These are phyloP conservation scores for Lizanozyma gosingica DNA, from an alignment of 1,139 yeast species.

Conservation along the genomic window DNA sequence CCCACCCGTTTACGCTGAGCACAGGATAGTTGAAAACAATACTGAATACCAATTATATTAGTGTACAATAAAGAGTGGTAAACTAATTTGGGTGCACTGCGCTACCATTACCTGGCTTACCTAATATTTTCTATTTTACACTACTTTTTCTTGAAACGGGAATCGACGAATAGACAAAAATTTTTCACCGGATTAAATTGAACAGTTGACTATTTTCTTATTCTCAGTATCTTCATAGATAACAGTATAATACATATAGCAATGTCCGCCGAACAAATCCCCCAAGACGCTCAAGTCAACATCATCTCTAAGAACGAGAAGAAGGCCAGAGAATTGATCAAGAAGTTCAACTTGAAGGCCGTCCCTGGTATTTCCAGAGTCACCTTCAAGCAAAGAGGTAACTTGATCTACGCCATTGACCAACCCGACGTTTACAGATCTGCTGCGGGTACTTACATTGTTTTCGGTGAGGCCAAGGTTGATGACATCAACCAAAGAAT, in stretches of 20 bases:
- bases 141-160: no score
- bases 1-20: no score
- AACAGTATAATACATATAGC: constrained; percentile 9
- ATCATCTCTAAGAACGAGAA: constrained; percentile 86
- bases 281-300: constrained; percentile 82
- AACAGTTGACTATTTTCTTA: no score
- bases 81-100: no score
- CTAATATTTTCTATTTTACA: no score
- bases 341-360: constrained; percentile 86
- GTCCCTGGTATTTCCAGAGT: constrained; percentile 92
- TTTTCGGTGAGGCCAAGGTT: constrained; percentile 96
- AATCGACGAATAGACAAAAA: no score
- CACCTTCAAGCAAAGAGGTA: constrained; percentile 91
- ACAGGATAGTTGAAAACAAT: no score
- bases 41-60: no score
- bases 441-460: constrained; percentile 89
- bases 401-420: constrained; percentile 88
- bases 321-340: constrained; percentile 89
- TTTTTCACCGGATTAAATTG: not conserved
- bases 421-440: constrained; percentile 93
- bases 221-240: no score
- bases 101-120: no score
- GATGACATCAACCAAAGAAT: constrained; percentile 82
- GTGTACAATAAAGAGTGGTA: no score
- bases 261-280: constrained; percentile 58